Percentiles rank a stretch among this genome's conserved stretches.
Evolutionary conservation across 1,284 basidiomycete genomes (phyloP).

Genomic region (Pholiota adiposa): DNA sequence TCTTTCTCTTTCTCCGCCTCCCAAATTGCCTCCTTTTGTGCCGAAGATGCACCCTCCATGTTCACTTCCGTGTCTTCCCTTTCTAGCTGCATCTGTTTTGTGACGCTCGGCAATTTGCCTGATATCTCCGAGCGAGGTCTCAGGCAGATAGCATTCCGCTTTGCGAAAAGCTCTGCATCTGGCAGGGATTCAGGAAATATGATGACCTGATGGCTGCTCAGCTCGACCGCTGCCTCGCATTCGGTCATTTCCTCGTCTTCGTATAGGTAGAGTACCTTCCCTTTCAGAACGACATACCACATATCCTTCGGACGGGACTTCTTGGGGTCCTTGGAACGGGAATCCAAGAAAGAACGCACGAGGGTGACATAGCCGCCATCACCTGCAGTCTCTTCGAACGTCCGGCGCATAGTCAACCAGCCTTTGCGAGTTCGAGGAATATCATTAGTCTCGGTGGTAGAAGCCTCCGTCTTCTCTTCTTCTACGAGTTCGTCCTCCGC

Average conservation of each 20-base stretch:
- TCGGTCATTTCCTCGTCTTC: slow-evolving; percentile 89
- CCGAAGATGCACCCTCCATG: slow-evolving; percentile 39
- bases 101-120: slow-evolving; percentile 51
- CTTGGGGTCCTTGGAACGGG: slow-evolving; percentile 79
- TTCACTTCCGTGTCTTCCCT: slow-evolving; percentile 45
- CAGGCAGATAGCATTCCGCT: slow-evolving; percentile 85
- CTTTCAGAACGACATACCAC: slow-evolving; percentile 90
- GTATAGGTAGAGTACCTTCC: slow-evolving; percentile 87
- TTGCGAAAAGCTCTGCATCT: slow-evolving; percentile 89
- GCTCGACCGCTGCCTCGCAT: slow-evolving; percentile 83
- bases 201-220: slow-evolving; percentile 74
- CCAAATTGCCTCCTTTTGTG: slow-evolving; percentile 39
- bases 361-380: slow-evolving; percentile 74
- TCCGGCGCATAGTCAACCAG: slow-evolving; percentile 86
- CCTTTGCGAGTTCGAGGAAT: slow-evolving; percentile 71
- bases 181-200: slow-evolving; percentile 74
- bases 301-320: slow-evolving; percentile 82
- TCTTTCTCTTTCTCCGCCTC: slow-evolving; percentile 52
- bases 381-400: slow-evolving; percentile 67
- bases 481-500: slow-evolving; percentile 28
- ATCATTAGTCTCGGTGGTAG: slow-evolving; percentile 45
- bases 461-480: no score
- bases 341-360: slow-evolving; percentile 73
- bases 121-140: slow-evolving; percentile 49
- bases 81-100: slow-evolving; percentile 55